These are phyloP conservation scores for Pythium coloratum DNA, from an alignment of 352 stramenopile genomes.

Conservation along the genomic window DNA sequence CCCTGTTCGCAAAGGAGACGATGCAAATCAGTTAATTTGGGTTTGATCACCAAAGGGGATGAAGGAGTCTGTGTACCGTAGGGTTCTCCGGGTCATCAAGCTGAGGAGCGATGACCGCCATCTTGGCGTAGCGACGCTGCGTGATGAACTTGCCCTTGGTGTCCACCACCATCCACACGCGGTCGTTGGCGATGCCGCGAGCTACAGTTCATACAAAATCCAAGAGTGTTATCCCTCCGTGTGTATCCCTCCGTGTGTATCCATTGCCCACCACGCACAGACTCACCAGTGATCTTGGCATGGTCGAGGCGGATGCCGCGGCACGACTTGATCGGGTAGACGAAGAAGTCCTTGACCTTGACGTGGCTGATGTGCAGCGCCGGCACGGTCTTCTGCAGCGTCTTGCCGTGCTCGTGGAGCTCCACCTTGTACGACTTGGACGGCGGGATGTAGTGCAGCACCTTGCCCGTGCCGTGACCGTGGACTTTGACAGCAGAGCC, in stretches of 20 bases:
- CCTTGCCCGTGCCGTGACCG: conserved; percentile 23
- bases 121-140: conserved; percentile 59
- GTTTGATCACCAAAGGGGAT: background rate
- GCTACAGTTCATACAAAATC: conserved; percentile 18
- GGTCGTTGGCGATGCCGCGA: conserved; percentile 67
- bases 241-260: no score
- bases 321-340: conserved; percentile 90
- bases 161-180: conserved; percentile 79
- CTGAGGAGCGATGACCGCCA: conserved; percentile 62
- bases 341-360: conserved; percentile 43
- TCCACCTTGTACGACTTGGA: conserved; percentile 80
- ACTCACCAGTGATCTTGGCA: conserved; percentile 39
- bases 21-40: background rate
- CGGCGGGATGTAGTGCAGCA: conserved; percentile 65
- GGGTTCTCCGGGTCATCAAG: conserved; percentile 49
- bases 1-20: conserved; percentile 16
- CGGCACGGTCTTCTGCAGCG: conserved; percentile 26
- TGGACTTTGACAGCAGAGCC: conserved; percentile 20
- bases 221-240: no score
- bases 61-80: conserved; percentile 24
- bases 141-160: conserved; percentile 67
- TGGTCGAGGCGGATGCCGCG: conserved; percentile 50
- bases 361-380: conserved; percentile 22
- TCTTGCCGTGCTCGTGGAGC: conserved; percentile 34
- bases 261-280: background rate